Base-by-base conservation (phyloP, 2,329 filamentous ascomycete genomes). In the Coniochaeta hoffmannii region DNA sequence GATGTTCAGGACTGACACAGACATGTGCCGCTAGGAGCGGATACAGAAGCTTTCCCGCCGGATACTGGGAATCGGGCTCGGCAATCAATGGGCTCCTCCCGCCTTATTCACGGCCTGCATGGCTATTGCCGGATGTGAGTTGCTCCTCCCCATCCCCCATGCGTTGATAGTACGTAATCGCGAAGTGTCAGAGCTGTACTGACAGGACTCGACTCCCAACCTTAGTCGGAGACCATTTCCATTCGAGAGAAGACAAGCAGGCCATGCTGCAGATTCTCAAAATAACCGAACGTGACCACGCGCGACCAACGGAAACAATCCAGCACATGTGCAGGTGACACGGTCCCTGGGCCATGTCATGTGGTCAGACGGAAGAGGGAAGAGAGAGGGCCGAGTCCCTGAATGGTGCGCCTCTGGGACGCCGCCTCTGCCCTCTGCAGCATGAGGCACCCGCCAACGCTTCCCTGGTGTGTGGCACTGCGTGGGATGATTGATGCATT, bases 51-150 rank as follows among this genome's bases (percentile, higher is more conserved):
- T 80, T 30, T 73, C 86, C 2, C 70, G 79, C 15, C 69, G 75
- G 24, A 67, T 86, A 1, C 85, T 82, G 60, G 83, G 83, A 1
- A 83, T 84, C 34, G 81, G 79, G 0, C 64, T 79, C 11, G 78
- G 76, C 28, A 85, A 85, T 62, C 71, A 76, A 36, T 75, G 73
- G 64, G 80, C 76, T 1, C 77, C 81, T 26, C 81, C 82, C 0
- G 74, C 74, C 41, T 75, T 82, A 68, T 81, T 83, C 56, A 79
- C 77, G 1, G 76, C 78, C 0, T 80, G 74, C 17, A 79, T 82
- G 73, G 79, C 77, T 1, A 79, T 82, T 59, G 75, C 75, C 55
- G 76, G 75, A 63, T 81, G 75, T 80, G 66, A 66, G 71, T 69
- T n/a, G n/a, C n/a, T n/a, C 10, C n/a, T 28, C 35, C 51, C 32